Percentiles rank a stretch among this genome's conserved stretches.
phyloP scores from a whole-genome alignment of 139 green algal species.

The Chlamydomonas sp. region DNA sequence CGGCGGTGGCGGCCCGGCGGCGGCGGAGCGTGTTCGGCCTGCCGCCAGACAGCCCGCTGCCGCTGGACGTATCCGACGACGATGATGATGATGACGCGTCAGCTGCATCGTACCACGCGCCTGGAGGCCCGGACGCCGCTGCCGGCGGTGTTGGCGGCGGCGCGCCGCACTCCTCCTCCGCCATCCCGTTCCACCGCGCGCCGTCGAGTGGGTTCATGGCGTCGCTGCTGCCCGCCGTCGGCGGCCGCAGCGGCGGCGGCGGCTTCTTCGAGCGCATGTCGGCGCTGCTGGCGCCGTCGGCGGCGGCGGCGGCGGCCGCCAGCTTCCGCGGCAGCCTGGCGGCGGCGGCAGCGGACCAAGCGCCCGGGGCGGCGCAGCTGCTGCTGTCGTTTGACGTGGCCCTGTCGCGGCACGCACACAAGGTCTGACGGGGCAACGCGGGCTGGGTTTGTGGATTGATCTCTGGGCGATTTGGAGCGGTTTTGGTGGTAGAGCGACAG shows the following conservation, averaged over 20 bases:
- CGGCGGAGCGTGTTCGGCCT: not conserved
- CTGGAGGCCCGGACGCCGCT: not conserved
- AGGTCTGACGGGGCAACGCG: not conserved
- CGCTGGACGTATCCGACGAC: constrained; percentile 3
- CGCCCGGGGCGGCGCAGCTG: not conserved
- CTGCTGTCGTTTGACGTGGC: constrained; percentile 31
- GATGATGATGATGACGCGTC: constrained; percentile 15
- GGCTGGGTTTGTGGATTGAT: not conserved
- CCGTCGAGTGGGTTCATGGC: constrained; percentile 11
- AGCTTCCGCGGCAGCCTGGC: not conserved
- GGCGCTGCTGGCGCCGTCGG: constrained; percentile 9
- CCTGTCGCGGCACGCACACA: not conserved
- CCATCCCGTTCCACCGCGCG: constrained; percentile 29
- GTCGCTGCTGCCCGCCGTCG: not conserved
- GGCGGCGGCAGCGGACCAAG: not conserved
- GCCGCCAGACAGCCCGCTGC: not conserved
- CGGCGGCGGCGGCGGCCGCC: not conserved
- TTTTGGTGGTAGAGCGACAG: not conserved
- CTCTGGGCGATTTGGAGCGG: not conserved
- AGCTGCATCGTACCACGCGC: constrained; percentile 7
- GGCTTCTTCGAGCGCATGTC: constrained; percentile 29
- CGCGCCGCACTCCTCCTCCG: not conserved
- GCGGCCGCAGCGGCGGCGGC: not conserved
- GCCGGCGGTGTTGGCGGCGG: not conserved
- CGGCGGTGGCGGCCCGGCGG: not conserved